Base-by-base conservation (phyloP, 1,139 yeast species). In the Magnusiomyces tetraspermus region DNA sequence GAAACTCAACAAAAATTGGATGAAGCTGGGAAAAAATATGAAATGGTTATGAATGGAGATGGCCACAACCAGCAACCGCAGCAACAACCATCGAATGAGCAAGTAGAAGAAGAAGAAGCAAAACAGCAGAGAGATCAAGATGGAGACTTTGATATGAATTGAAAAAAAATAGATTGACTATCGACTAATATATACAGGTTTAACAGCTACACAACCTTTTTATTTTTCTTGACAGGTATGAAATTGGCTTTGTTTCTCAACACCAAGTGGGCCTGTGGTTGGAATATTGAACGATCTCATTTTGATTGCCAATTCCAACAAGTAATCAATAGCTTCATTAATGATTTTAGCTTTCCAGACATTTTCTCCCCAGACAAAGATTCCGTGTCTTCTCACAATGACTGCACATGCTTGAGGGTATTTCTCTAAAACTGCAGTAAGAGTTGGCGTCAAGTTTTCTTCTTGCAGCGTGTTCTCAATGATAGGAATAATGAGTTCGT, bases 291-390 rank as follows among this genome's bases (percentile, higher is more conserved):
- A 15, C 10, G 42, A 5, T 19, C 24, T 38, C 95, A 89, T 86
- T 65, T 85, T 85, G 42, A 89, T 78, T 1, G 94, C 96, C 61
- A 89, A 69, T 61, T 87, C 96, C 63, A 92, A 72, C 60, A 92
- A 71, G 66, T 90, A 90, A 65, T 90, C 97, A 59, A 90, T 80
- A 36, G 97, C 95, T 68, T 92, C 97, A 66, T 89, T 88, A 67
- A 85, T 84, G 19, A 90, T 80, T 71, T 90, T 90, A 50, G 97
- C 96, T 68, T 89, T 88, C 87, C 95, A 85, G 13, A 88, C 87
- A 26, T 78, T 81, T 61, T 85, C 89, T 24, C 97, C 97, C 97
- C 97, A 90, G 17, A 89, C 96, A 64, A 84, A 90, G 44, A 90
- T 83, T 0, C 98, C 98, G 63, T 90, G 98, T 65, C 96, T 76